Evolutionary conservation across 2,329 filamentous ascomycete genomes (phyloP).

Genomic region (Dichotomopilus funicola): DNA sequence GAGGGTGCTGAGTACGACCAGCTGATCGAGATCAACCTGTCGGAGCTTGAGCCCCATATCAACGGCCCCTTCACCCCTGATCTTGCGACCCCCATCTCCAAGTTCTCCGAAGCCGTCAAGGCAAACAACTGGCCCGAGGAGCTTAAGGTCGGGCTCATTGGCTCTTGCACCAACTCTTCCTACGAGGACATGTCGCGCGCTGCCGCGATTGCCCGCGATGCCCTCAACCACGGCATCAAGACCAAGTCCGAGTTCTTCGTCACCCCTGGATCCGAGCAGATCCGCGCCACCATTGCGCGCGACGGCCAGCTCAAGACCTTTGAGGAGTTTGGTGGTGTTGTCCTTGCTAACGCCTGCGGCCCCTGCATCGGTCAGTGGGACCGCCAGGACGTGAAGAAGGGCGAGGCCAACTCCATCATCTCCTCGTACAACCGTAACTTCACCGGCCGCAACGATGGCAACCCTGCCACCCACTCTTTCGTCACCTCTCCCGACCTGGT

Average conservation of each 20-base stretch:
- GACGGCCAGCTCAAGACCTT: constrained; percentile 91
- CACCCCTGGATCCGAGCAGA: constrained; percentile 94
- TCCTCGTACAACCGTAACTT: constrained; percentile 61
- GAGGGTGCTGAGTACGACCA: constrained; percentile 92
- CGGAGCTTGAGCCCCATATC: constrained; percentile 92
- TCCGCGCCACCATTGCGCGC: constrained; percentile 83
- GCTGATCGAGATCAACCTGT: constrained; percentile 92
- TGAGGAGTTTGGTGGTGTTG: constrained; percentile 90
- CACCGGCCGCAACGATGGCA: constrained; percentile 67
- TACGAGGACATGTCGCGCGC: constrained; percentile 89
- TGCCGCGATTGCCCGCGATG: constrained; percentile 85
- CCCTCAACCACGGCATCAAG: constrained; percentile 87
- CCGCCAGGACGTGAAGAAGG: constrained; percentile 88
- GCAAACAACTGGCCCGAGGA: constrained; percentile 94
- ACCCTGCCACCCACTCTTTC: constrained; percentile 42
- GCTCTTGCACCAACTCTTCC: constrained; percentile 91
- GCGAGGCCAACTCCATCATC: constrained; percentile 90
- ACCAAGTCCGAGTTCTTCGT: constrained; percentile 90
- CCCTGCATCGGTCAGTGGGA: constrained; percentile 96
- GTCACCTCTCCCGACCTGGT: constrained; percentile 42
- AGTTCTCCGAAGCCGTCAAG: constrained; percentile 92
- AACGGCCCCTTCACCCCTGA: constrained; percentile 99
- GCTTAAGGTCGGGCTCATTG: constrained; percentile 93
- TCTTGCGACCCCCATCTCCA: constrained; percentile 93
- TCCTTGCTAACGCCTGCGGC: constrained; percentile 92